Base-by-base conservation (phyloP, 345 rosid species). In the Litchi chinensis region DNA sequence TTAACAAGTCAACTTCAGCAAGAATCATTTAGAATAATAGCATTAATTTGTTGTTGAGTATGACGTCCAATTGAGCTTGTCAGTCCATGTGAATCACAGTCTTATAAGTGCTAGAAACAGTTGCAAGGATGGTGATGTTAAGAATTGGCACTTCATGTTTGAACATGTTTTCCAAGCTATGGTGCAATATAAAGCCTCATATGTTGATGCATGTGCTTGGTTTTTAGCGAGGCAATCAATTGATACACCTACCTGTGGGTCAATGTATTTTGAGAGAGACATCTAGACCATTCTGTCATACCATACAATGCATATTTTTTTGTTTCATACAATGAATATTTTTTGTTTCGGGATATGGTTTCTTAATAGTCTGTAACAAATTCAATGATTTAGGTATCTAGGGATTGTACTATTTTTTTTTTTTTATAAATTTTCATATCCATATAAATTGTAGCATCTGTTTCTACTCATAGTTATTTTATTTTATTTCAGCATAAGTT, bases 1-100 rank as follows among this genome's bases (percentile, higher is more conserved):
- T 71, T 50, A 37, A 21, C 63, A 37, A 11, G 50, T 10, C 11
- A 13, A 60, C 54, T 22, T 59, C 32, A 18, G 60, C 15, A 44
- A 64, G 54, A 71, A 60, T 52, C 40, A 69, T 68, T 19, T n/a
- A 71, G 80, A 48, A 57, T 39, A 21, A 66, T 11, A 22, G 13
- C 39, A 26, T 21, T 11, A 24, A 0, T n/a, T 19, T 44, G 46
- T n/a, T 41, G 43, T 10, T 46, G n/a, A 57, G 54, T 69, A 32
- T 50, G 21, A 37, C 52, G 19, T 62, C 50, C 18, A 24, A 62
- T 69, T 16, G 26, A 69, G 39, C 10, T 64, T 46, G 72, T 39
- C 19, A n/a, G 22, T 69, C 52, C 73, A 22, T 56, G 74, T 3
- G 9, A 54, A 22, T 11, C 59, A 78, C 65, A 56, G n/a, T 64